Base-by-base conservation (phyloP, 148 eudicot genomes). In the Cornus florida region DNA sequence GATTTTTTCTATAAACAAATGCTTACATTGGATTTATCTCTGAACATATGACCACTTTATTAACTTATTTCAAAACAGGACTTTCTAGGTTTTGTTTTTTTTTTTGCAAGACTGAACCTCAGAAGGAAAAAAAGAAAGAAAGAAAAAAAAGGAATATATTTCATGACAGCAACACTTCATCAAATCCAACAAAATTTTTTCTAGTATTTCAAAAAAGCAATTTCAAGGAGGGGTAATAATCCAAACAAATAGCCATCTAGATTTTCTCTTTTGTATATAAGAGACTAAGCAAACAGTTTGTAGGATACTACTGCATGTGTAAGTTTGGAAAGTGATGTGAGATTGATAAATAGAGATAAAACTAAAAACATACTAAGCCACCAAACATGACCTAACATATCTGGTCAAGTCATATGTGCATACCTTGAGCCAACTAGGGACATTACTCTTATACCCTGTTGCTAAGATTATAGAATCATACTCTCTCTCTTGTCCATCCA, bases 391-490 rank as follows among this genome's bases (percentile, higher is more conserved):
- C 28, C 1, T 32, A 48, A 41, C 12, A 71, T 22, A 48, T 33
- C 5, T 75, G 64, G 24, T 22, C 66, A 67, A 39, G 43, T 39
- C 43, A 39, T 7, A 39, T 39, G 7, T 39, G 7, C 7, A 4
- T 39, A 86, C 88, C 88, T 86, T 86, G n/a, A 94, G 96, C 98
- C 98, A 94, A 81, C 70, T 71, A 46, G 98, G 94, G 24, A 94
- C 98, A 74, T 90, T 93, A 87, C 96, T 93, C 84, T 86, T 88
- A 80, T 93, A 93, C 12, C 97, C 96, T 68, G 98, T 94, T 81
- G 98, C 98, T 48, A 94, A 81, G 72, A 94, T 90, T 78, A 94
- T 89, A 41, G 96, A 86, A 85, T 94, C 98, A 84, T 86, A 92
- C 68, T 92, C 89, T 69, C 35, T 81, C 72, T 89, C 93, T 84